Percentiles rank a stretch among this genome's conserved stretches.
Conservation (phyloP, 1,284 basidiomycete species). For the Ustilago tritici region DNA sequence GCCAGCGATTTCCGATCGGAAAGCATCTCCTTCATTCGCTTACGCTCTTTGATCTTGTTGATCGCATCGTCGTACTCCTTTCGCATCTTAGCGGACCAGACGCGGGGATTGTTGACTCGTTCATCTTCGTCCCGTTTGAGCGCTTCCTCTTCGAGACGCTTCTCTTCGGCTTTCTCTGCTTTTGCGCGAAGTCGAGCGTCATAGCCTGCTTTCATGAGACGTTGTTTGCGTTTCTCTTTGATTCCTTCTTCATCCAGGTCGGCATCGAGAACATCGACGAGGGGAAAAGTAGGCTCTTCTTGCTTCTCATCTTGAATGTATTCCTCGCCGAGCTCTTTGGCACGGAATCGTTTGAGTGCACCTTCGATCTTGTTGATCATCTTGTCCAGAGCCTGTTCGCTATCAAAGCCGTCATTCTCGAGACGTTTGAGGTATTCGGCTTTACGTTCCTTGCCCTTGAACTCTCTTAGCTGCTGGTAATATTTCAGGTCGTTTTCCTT, state of each 20-base stretch:
- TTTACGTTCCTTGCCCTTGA: conserved; percentile 77
- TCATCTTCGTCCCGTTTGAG: conserved; percentile 85
- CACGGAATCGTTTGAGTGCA: conserved; percentile 77
- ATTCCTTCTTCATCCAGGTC: conserved; percentile 92
- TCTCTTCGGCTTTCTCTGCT: conserved; percentile 85
- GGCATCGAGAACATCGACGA: conserved; percentile 89
- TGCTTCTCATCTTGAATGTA: conserved; percentile 71
- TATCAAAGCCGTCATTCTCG: conserved; percentile 78
- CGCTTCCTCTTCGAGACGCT: conserved; percentile 74
- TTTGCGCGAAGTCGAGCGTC: conserved; percentile 88
- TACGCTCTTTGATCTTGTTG: conserved; percentile 85
- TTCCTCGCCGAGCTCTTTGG: conserved; percentile 77
- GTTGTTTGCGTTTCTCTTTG: conserved; percentile 95
- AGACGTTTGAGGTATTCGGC: conserved; percentile 77
- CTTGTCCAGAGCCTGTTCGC: conserved; percentile 76
- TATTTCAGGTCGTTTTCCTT: conserved; percentile 86
- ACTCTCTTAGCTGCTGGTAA: conserved; percentile 78
- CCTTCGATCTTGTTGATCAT: conserved; percentile 82
- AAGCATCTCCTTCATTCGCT: conserved; percentile 83
- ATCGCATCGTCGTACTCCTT: conserved; percentile 74
- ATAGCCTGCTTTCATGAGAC: conserved; percentile 91
- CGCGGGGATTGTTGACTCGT: conserved; percentile 71
- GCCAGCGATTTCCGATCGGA: conserved; percentile 93
- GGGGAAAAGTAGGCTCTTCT: conserved; percentile 85
- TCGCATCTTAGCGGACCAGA: conserved; percentile 58